phyloP scores from a whole-genome alignment of 257 asterid genomes.

The Rehmannia glutinosa region DNA sequence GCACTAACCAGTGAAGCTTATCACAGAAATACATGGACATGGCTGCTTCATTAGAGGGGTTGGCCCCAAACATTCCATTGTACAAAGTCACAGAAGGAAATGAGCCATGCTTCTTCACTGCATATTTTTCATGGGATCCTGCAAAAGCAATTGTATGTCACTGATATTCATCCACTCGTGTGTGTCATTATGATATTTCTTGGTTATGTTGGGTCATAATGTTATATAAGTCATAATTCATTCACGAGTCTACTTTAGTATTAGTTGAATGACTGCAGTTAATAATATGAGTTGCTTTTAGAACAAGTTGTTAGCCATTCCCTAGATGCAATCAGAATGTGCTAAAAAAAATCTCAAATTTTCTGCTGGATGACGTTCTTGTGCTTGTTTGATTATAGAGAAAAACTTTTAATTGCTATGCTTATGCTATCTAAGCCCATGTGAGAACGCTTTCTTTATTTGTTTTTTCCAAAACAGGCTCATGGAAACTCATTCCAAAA shows the following conservation, averaged over 20 bases:
- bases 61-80: constrained; percentile 68
- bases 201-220: no score
- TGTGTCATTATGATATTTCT: background rate
- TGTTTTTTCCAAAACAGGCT: constrained; percentile 42
- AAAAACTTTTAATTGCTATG: background rate
- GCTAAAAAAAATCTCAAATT: no score
- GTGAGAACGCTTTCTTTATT: background rate
- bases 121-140: constrained; percentile 93
- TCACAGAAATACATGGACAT: constrained; percentile 78
- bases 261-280: no score
- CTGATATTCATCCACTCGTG: constrained; percentile 1
- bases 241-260: no score
- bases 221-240: no score
- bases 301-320: no score
- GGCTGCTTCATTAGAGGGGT: constrained; percentile 84
- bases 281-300: no score
- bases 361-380: no score
- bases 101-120: constrained; percentile 93
- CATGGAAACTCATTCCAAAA: constrained; percentile 97
- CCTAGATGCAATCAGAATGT: no score
- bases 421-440: background rate
- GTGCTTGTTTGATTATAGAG: background rate
- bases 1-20: constrained; percentile 18
- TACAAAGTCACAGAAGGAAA: constrained; percentile 91
- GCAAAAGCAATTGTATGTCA: constrained; percentile 78